These are phyloP conservation scores for Pedinophyceae sp. DNA, from an alignment of 139 green algal genomes.

Conservation along the genomic window DNA sequence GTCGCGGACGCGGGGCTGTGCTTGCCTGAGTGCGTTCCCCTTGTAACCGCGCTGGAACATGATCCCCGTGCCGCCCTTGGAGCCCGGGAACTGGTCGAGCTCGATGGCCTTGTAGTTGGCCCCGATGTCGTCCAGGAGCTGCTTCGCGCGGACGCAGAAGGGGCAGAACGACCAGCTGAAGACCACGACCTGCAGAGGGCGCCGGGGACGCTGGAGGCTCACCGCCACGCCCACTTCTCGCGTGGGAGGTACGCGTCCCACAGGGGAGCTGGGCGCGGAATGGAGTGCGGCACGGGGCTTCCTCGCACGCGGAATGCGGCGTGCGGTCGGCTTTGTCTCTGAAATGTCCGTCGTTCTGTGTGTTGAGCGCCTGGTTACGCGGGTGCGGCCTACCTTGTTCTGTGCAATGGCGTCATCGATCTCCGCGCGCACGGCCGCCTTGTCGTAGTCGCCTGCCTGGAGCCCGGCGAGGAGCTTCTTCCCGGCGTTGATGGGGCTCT, in stretches of 20 bases:
- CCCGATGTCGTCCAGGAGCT: conserved; percentile 25
- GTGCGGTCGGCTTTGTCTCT: not conserved
- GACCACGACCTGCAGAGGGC: conserved; percentile 14
- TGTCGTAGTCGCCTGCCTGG: conserved; percentile 31
- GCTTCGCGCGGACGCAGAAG: conserved; percentile 38
- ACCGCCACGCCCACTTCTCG: too few relatives aligned
- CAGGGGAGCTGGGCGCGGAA: too few relatives aligned
- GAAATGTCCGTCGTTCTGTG: too few relatives aligned
- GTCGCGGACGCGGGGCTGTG: too few relatives aligned
- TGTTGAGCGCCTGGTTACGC: not conserved
- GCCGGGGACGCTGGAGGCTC: too few relatives aligned
- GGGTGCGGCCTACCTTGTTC: conserved; percentile 14
- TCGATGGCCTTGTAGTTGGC: conserved; percentile 32
- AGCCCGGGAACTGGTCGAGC: conserved; percentile 28
- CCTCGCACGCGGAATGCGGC: conserved; percentile 10
- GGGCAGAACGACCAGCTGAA: conserved; percentile 25
- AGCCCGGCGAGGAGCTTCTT: conserved; percentile 17
- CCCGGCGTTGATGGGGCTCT: conserved; percentile 19
- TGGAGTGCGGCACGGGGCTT: too few relatives aligned
- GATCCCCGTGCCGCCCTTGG: too few relatives aligned
- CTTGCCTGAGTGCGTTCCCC: too few relatives aligned
- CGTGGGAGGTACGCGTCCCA: too few relatives aligned
- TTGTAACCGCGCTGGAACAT: too few relatives aligned
- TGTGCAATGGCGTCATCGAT: conserved; percentile 15
- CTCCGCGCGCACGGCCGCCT: conserved; percentile 9